Conservation (phyloP, 805 yeast genomes). For the Teunomyces atbi region DNA sequence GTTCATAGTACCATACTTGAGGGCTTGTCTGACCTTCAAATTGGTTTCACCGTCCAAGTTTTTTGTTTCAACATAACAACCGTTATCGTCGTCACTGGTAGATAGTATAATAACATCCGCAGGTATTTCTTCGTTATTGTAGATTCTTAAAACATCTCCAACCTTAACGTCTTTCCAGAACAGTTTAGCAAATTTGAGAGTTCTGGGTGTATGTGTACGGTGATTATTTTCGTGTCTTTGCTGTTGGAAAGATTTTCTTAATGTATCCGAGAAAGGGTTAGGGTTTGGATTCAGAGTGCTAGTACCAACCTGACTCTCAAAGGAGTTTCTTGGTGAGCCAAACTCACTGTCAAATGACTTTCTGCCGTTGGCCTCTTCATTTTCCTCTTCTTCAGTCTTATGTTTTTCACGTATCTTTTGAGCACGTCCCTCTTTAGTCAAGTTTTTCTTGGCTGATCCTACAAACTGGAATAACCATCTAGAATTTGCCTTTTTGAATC, state of each 20-base stretch:
- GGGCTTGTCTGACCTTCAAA: constrained; percentile 71
- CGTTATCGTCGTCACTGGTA: constrained; percentile 68
- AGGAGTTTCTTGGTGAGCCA: constrained; percentile 5
- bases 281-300: constrained; percentile 7
- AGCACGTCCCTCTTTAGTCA: constrained; percentile 37
- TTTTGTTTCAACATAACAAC: constrained; percentile 68
- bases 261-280: constrained; percentile 5
- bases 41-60: constrained; percentile 78
- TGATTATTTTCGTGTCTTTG: constrained; percentile 12
- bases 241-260: constrained; percentile 17
- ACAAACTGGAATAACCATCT: constrained; percentile 26
- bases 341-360: constrained; percentile 30
- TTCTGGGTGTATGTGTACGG: constrained; percentile 12
- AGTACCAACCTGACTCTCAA: constrained; percentile 6
- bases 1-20: constrained; percentile 56
- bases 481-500: constrained; percentile 54
- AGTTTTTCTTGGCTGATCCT: constrained; percentile 25
- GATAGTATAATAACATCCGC: constrained; percentile 70
- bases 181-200: constrained; percentile 30
- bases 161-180: constrained; percentile 73
- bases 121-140: constrained; percentile 73
- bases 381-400: neutral
- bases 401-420: constrained; percentile 14
- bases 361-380: constrained; percentile 7
- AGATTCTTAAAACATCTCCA: constrained; percentile 68